These are phyloP conservation scores for Candida ficus DNA, from an alignment of 805 yeast genomes.

Conservation along the genomic window DNA sequence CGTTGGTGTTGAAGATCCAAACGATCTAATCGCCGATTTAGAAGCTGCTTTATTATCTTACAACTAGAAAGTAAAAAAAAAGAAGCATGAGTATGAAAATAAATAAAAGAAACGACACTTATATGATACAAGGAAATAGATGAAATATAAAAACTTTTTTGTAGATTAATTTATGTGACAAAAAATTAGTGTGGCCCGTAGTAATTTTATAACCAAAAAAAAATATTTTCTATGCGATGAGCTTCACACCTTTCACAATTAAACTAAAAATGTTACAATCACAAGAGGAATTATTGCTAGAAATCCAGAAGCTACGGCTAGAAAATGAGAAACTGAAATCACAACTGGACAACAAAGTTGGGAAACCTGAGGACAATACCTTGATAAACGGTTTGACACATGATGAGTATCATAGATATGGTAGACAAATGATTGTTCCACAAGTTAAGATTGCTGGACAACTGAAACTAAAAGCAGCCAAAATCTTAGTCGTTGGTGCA, in stretches of 20 bases:
- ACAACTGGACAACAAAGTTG: neutral
- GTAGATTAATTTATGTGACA: too few relatives aligned
- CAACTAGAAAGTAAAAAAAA: neutral
- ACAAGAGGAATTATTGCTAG: slow-evolving; percentile 4
- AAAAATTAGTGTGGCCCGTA: neutral
- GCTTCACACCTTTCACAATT: neutral
- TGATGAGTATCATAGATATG: slow-evolving; percentile 79
- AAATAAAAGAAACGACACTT: too few relatives aligned
- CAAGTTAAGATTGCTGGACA: slow-evolving; percentile 55
- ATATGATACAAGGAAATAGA: too few relatives aligned
- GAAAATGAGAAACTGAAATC: slow-evolving; percentile 13
- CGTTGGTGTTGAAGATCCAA: slow-evolving; percentile 71
- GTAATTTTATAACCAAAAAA: too few relatives aligned
- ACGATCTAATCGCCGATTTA: slow-evolving; percentile 74
- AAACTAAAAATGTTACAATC: neutral
- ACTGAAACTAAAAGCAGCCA: slow-evolving; percentile 46
- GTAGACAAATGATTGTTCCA: slow-evolving; percentile 93
- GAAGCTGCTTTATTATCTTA: slow-evolving; percentile 42
- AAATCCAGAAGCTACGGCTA: slow-evolving; percentile 10
- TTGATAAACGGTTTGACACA: slow-evolving; percentile 24
- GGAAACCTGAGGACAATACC: neutral
- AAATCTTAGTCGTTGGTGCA: slow-evolving; percentile 82
- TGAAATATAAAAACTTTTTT: too few relatives aligned
- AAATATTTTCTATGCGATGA: neutral
- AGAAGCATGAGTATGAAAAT: neutral